These are phyloP conservation scores for Pestalotiopsis sp. DNA, from an alignment of 2,329 filamentous ascomycete genomes.

Conservation along the genomic window DNA sequence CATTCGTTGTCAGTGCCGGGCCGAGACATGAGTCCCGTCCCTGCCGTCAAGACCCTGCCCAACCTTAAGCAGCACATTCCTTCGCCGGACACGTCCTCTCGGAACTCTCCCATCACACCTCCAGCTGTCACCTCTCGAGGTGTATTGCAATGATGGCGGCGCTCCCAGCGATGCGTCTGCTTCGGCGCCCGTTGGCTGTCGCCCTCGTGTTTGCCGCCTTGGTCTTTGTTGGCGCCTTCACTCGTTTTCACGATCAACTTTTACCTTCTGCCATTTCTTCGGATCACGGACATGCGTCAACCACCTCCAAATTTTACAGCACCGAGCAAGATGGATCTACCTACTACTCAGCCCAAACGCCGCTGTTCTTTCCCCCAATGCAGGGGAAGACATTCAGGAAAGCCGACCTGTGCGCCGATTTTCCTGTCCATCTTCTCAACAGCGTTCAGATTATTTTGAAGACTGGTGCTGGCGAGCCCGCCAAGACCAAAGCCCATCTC, in stretches of 20 bases:
- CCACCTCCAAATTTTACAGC: background rate
- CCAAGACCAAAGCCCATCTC: constrained; percentile 58
- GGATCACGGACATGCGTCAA: background rate
- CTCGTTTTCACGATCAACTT: background rate
- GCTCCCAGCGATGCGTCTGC: background rate
- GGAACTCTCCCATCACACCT: background rate
- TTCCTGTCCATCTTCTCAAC: constrained; percentile 41
- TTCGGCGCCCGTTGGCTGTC: background rate
- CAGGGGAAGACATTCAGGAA: background rate
- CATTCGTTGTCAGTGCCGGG: background rate
- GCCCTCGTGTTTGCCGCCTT: background rate
- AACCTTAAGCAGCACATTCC: background rate
- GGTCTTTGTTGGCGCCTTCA: background rate
- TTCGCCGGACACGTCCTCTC: background rate
- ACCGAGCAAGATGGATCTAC: background rate
- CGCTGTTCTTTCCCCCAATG: background rate
- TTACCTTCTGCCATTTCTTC: background rate
- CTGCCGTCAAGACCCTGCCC: background rate
- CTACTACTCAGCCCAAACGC: background rate
- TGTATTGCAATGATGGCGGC: background rate
- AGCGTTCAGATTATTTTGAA: constrained; percentile 61
- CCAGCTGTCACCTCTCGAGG: background rate
- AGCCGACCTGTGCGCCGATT: background rate
- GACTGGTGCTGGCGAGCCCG: constrained; percentile 61
- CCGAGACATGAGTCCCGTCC: background rate